These are phyloP conservation scores for Tetrastigma voinierianum DNA, from an alignment of 164 flowering plant species.

Conservation along the genomic window DNA sequence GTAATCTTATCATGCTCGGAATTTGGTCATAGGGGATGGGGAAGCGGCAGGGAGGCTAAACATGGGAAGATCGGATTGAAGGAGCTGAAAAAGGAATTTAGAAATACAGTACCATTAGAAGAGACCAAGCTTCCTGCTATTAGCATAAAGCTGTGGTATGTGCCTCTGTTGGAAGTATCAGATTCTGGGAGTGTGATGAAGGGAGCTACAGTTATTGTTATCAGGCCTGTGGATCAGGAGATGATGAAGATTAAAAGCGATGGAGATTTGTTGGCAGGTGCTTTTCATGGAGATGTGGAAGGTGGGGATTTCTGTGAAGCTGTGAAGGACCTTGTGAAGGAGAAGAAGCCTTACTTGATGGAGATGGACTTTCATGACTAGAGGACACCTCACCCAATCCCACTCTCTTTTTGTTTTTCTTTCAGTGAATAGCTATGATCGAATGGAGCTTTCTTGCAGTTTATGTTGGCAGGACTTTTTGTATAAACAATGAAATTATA, in stretches of 20 bases:
- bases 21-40: constrained; percentile 40
- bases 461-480: too few species aligned
- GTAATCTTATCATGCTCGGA: constrained; percentile 36
- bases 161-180: constrained; percentile 32
- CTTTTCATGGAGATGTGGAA: constrained; percentile 25
- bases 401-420: too few species aligned
- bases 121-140: constrained; percentile 31
- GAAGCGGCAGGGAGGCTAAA: constrained; percentile 52
- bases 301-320: constrained; percentile 26
- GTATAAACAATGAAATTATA: too few species aligned
- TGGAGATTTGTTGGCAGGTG: constrained; percentile 7
- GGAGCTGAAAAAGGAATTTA: constrained; percentile 19
- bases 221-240: constrained; percentile 19
- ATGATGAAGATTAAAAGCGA: neutral
- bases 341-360: constrained; percentile 22
- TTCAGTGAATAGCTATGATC: too few species aligned
- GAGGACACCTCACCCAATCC: too few species aligned
- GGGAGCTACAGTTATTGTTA: constrained; percentile 42
- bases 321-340: constrained; percentile 27
- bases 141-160: constrained; percentile 41
- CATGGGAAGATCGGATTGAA: constrained; percentile 37
- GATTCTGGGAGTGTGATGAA: constrained; percentile 25
- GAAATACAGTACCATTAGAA: neutral
- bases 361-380: constrained; percentile 38
- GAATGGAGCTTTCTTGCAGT: too few species aligned